Base-by-base conservation (phyloP, 2,329 filamentous ascomycete genomes). In the Alternaria longipes region DNA sequence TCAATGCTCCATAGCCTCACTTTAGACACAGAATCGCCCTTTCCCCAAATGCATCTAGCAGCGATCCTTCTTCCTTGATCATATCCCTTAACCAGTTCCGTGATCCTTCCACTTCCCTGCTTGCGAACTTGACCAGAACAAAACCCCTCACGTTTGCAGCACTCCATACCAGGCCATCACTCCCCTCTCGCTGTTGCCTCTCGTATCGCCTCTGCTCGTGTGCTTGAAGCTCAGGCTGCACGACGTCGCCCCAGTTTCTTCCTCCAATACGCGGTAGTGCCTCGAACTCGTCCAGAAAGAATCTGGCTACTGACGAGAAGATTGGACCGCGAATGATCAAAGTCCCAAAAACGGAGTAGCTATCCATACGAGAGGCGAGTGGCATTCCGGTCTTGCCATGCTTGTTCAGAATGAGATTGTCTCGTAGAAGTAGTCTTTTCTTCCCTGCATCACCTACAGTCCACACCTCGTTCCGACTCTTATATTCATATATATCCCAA, bases 101-200 rank as follows among this genome's bases (percentile, higher is more conserved):
- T 4, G 90, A 93, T 26, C 90, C 90, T 77, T 98, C 93, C 24
- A 97, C 90, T 45, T 90, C 90, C 56, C 84, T 85, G 1, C 94
- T 92, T 1, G 92, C 93, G 76, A 98, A 96, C 78, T 98, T 98
- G 68, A 98, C 90, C 26, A 97, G 85, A 4, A 95, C 90, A 73
- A 94, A 97, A 4, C 92, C 75, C n/a, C 78, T 64, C 16, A 79
- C 74, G 53, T 74, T 74, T 3, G 78, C 78, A 11, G 77, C 76
- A 56, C 77, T 79, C 78, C 78, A 80, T 7, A 79, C 64, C 30
- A 79, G 52, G 7, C 73, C 73, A 53, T 78, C 74, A 0, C 8
- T 47, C 18, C 63, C 84, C 76, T 95, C 91, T 73, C 84, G 82
- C 56, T 78, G 74, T 20, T 90, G 81, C 62, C 90, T 84, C 52